Conservation (phyloP, 148 eudicot genomes). For the Simmondsia chinensis region DNA sequence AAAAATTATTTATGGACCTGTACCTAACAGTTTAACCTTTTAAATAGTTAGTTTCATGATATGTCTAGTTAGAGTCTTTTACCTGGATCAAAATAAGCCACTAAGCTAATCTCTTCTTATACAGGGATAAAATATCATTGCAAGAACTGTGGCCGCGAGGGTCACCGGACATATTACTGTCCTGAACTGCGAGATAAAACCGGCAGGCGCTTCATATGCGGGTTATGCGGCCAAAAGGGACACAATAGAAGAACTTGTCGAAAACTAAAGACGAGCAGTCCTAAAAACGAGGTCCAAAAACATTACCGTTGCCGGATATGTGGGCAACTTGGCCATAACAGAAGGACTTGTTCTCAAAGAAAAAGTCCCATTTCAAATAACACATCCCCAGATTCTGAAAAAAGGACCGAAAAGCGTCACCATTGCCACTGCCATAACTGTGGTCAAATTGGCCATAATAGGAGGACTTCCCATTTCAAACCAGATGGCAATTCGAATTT, state of each 20-base stretch:
- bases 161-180: conserved; percentile 75
- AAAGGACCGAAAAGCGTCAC: neutral
- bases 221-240: conserved; percentile 63
- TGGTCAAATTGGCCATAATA: conserved; percentile 12
- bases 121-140: conserved; percentile 68
- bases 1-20: neutral
- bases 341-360: conserved; percentile 45
- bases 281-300: conserved; percentile 13
- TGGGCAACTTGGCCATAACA: conserved; percentile 52
- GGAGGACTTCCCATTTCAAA: conserved; percentile 14
- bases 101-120: neutral
- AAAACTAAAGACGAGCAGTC: conserved; percentile 15
- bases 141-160: conserved; percentile 81
- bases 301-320: conserved; percentile 42
- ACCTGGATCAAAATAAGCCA: neutral
- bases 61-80: neutral
- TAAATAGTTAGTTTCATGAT: neutral
- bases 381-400: neutral
- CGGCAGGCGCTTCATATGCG: conserved; percentile 49
- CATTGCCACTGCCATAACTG: conserved; percentile 8
- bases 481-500: neutral
- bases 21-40: neutral
- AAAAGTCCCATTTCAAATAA: neutral
- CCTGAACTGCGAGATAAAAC: conserved; percentile 36
- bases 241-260: conserved; percentile 75